Evolutionary conservation across 1,284 basidiomycete species (phyloP).

Genomic region (Apiotrichum veenhuisii): DNA sequence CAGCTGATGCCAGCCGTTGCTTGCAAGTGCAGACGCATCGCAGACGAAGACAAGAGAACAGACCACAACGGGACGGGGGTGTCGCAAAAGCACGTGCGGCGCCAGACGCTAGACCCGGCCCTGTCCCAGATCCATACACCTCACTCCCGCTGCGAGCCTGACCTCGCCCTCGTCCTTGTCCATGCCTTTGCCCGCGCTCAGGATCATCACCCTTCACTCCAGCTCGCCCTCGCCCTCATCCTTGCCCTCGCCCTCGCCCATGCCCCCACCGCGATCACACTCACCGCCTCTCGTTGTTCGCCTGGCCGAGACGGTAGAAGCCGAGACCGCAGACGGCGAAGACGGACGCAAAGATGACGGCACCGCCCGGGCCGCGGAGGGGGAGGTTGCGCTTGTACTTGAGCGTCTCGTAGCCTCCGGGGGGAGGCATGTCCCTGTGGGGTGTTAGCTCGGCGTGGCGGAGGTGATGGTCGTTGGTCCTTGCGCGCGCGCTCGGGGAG

Average conservation of each 20-base stretch:
- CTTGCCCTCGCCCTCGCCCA: background rate
- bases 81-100: too few species aligned
- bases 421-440: slow-evolving; percentile 89
- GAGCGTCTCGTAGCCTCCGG: slow-evolving; percentile 87
- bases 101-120: too few species aligned
- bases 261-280: slow-evolving; percentile 43
- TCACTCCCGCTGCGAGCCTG: too few species aligned
- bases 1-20: too few species aligned
- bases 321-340: slow-evolving; percentile 83
- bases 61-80: too few species aligned
- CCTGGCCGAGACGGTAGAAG: slow-evolving; percentile 86
- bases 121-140: too few species aligned
- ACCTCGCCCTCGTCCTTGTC: too few species aligned
- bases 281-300: slow-evolving; percentile 88
- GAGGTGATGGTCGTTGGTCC: too few species aligned
- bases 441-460: slow-evolving; percentile 1
- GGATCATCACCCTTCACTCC: background rate
- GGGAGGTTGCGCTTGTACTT: slow-evolving; percentile 97
- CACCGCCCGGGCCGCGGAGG: slow-evolving; percentile 81
- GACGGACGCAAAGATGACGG: slow-evolving; percentile 79
- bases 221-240: background rate
- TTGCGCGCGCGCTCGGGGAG: too few species aligned
- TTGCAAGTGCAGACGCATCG: too few species aligned
- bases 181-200: too few species aligned
- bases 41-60: too few species aligned